phyloP scores from a whole-genome alignment of 768 basidiomycete species.

The Xerocomellus intermedius region DNA sequence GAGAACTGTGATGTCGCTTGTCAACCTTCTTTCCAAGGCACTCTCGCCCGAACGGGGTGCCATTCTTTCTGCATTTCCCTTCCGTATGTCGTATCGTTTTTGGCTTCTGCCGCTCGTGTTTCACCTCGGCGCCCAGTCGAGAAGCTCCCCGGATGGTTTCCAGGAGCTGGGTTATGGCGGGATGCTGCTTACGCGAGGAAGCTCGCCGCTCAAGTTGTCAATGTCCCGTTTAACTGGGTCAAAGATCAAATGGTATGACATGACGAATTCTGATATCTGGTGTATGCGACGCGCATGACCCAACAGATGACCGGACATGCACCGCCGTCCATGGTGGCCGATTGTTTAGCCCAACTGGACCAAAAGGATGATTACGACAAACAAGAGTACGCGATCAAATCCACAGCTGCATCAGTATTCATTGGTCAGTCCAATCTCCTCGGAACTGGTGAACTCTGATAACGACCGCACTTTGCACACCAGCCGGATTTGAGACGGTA shows the following conservation, averaged over 20 bases:
- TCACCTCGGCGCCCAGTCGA: slow-evolving; percentile 11
- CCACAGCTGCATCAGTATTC: slow-evolving; percentile 23
- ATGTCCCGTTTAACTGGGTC: slow-evolving; percentile 26
- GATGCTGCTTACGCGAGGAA: slow-evolving; percentile 13
- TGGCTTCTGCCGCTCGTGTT: background rate
- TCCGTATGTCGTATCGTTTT: slow-evolving; percentile 13
- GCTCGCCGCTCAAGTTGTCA: slow-evolving; percentile 20
- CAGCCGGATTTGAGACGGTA: slow-evolving; percentile 29
- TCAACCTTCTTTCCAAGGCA: slow-evolving; percentile 18
- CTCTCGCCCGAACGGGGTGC: slow-evolving; percentile 21
- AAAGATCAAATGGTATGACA: slow-evolving; percentile 24
- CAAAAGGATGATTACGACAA: slow-evolving; percentile 11
- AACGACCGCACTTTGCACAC: background rate
- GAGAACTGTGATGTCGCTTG: slow-evolving; percentile 13
- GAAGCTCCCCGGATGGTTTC: slow-evolving; percentile 26
- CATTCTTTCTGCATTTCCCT: slow-evolving; percentile 21
- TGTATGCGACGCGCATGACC: no score
- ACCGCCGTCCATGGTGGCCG: slow-evolving; percentile 27
- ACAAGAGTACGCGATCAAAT: slow-evolving; percentile 28
- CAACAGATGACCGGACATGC: slow-evolving; percentile 15
- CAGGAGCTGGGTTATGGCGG: slow-evolving; percentile 20
- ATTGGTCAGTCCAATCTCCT: slow-evolving; percentile 15
- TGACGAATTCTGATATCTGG: background rate
- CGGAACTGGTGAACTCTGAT: background rate
- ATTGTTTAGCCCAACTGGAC: slow-evolving; percentile 19